A percentile compares a stretch with the other conserved stretches of the same genome.
phyloP scores from a whole-genome alignment of 768 basidiomycete genomes.

The Chiua virens region DNA sequence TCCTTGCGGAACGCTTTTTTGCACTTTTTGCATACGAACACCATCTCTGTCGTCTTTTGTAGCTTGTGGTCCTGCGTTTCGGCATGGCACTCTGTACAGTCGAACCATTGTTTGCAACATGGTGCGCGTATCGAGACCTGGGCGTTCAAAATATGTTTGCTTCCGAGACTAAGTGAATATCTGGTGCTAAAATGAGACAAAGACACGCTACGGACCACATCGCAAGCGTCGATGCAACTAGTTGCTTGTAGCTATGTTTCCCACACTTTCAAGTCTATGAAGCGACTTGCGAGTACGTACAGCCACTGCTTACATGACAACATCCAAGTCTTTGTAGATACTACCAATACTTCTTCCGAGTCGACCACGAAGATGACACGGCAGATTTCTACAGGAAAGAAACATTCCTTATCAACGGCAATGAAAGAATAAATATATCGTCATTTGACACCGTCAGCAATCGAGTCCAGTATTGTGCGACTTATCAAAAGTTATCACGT shows the following conservation, averaged over 20 bases:
- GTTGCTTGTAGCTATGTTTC: too few species aligned
- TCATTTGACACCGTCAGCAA: too few species aligned
- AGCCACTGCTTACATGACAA: too few species aligned
- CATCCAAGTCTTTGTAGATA: too few species aligned
- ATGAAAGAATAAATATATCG: background rate
- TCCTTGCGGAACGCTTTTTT: conserved; percentile 97
- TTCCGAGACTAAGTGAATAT: conserved; percentile 29
- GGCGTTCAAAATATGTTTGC: conserved; percentile 95
- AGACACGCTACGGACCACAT: conserved; percentile 28
- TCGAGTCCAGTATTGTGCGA: too few species aligned
- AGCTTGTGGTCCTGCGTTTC: conserved; percentile 77
- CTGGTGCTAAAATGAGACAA: background rate
- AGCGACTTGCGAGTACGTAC: too few species aligned
- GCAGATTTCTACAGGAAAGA: background rate
- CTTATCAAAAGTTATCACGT: too few species aligned
- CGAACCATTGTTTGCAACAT: conserved; percentile 97
- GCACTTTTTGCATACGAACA: conserved; percentile 84
- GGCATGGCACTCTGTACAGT: conserved; percentile 94
- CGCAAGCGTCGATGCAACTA: background rate
- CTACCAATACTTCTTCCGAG: too few species aligned
- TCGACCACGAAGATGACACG: too few species aligned
- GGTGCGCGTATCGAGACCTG: conserved; percentile 96
- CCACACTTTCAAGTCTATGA: too few species aligned
- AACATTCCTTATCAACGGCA: background rate
- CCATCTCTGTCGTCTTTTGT: conserved; percentile 78